phyloP scores from a whole-genome alignment of 2,329 filamentous ascomycete species.

The Ophiostoma sp. region DNA sequence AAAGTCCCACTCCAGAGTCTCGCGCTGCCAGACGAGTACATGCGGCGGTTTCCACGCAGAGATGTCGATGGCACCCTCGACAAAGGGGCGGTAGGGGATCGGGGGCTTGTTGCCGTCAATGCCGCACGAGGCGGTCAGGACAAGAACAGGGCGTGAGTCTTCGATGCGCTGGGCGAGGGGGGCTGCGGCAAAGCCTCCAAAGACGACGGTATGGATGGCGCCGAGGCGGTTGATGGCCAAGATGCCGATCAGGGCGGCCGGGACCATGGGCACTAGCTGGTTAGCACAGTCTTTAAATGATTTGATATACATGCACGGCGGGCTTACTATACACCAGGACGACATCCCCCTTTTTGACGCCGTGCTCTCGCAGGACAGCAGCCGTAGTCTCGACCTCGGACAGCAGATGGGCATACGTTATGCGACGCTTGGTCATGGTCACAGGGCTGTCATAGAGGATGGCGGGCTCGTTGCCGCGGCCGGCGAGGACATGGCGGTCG shows the following conservation, averaged over 20 bases:
- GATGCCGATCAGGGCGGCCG: slow-evolving; percentile 78
- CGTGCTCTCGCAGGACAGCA: slow-evolving; percentile 74
- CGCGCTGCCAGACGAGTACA: slow-evolving; percentile 78
- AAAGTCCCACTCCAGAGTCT: slow-evolving; percentile 68
- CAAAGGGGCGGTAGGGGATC: slow-evolving; percentile 68
- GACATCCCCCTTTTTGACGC: slow-evolving; percentile 76
- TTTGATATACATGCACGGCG: too few species aligned
- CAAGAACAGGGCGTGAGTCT: slow-evolving; percentile 65
- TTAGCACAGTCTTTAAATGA: background rate
- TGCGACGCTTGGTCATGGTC: slow-evolving; percentile 62
- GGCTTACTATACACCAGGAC: slow-evolving; percentile 70
- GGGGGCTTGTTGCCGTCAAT: slow-evolving; percentile 82
- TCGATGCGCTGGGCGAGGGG: slow-evolving; percentile 87
- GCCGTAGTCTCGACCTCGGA: slow-evolving; percentile 77
- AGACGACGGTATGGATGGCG: slow-evolving; percentile 86
- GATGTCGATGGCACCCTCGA: slow-evolving; percentile 65
- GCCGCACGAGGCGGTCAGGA: slow-evolving; percentile 87
- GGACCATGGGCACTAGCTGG: slow-evolving; percentile 75
- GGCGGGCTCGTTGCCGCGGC: slow-evolving; percentile 67
- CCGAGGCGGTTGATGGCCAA: slow-evolving; percentile 76
- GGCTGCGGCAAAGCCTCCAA: slow-evolving; percentile 79
- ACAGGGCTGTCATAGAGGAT: slow-evolving; percentile 88
- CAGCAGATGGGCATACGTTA: slow-evolving; percentile 70
- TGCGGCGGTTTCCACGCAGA: slow-evolving; percentile 66
- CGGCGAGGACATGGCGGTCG: slow-evolving; percentile 77